Conservation (phyloP, 192 early-diverging fungal species). For the Rhizophagus sp. region DNA sequence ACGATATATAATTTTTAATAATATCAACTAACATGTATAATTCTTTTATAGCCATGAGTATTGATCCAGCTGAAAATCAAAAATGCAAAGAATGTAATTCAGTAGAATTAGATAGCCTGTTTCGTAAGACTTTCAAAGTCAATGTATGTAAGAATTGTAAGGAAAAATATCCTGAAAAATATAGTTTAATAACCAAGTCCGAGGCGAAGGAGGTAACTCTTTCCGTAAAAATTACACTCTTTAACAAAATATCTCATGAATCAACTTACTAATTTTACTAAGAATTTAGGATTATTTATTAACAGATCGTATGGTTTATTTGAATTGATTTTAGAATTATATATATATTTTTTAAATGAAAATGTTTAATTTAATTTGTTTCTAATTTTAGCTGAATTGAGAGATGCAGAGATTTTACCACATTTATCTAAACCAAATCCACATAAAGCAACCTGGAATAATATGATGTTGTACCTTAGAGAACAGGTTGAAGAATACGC, state of each 20-base stretch:
- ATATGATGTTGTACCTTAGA: constrained; percentile 93
- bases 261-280: background rate
- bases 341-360: background rate
- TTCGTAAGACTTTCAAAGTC: constrained; percentile 71
- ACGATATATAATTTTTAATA: background rate
- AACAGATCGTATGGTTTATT: constrained; percentile 70
- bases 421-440: constrained; percentile 91
- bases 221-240: no score
- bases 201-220: constrained; percentile 75
- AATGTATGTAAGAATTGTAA: constrained; percentile 78
- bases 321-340: background rate
- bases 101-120: constrained; percentile 78
- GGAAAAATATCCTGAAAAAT: constrained; percentile 78
- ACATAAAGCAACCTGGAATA: constrained; percentile 93
- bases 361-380: background rate
- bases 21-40: constrained; percentile 28
- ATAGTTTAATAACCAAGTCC: constrained; percentile 94
- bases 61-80: constrained; percentile 57
- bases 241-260: background rate
- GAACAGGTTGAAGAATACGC: constrained; percentile 92
- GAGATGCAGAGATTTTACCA: constrained; percentile 74
- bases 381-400: constrained; percentile 66
- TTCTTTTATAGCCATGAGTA: constrained; percentile 42
- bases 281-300: constrained; percentile 83
- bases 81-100: constrained; percentile 84